These are phyloP conservation scores for Pisolithus marmoratus DNA, from an alignment of 768 basidiomycete genomes.

Conservation along the genomic window DNA sequence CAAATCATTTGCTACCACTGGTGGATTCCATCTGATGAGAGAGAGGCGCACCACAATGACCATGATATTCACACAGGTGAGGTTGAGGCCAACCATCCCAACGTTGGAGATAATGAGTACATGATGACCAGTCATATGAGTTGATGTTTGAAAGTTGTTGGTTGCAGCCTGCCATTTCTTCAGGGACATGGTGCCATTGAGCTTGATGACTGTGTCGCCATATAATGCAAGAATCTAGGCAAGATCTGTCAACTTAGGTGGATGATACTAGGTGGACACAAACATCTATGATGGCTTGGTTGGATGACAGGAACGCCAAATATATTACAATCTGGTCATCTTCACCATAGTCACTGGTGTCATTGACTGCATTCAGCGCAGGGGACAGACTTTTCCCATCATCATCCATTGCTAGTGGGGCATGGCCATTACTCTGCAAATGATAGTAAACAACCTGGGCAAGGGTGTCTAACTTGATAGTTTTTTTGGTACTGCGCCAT, in stretches of 20 bases:
- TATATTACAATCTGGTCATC: constrained; percentile 12
- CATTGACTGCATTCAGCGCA: no score
- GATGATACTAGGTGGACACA: background rate
- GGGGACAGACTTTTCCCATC: background rate
- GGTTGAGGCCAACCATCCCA: constrained; percentile 9
- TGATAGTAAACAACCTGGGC: background rate
- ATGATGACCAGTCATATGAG: background rate
- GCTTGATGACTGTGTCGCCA: background rate
- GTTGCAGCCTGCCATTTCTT: background rate
- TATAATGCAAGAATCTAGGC: constrained; percentile 6
- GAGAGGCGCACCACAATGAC: constrained; percentile 5
- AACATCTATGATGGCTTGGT: constrained; percentile 1
- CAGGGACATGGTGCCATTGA: background rate
- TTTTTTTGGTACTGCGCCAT: background rate
- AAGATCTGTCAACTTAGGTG: background rate
- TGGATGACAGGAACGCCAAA: constrained; percentile 5
- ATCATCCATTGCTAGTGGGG: background rate
- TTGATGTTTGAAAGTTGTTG: constrained; percentile 1
- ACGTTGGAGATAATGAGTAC: constrained; percentile 15
- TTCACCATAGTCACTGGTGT: background rate
- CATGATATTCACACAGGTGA: constrained; percentile 11
- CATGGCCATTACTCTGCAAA: background rate
- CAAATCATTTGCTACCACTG: no score
- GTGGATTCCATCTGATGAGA: no score
- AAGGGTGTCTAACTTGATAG: constrained; percentile 7